These are phyloP conservation scores for Cyclanthera cordifolia DNA, from an alignment of 306 rosid species.

Conservation along the genomic window DNA sequence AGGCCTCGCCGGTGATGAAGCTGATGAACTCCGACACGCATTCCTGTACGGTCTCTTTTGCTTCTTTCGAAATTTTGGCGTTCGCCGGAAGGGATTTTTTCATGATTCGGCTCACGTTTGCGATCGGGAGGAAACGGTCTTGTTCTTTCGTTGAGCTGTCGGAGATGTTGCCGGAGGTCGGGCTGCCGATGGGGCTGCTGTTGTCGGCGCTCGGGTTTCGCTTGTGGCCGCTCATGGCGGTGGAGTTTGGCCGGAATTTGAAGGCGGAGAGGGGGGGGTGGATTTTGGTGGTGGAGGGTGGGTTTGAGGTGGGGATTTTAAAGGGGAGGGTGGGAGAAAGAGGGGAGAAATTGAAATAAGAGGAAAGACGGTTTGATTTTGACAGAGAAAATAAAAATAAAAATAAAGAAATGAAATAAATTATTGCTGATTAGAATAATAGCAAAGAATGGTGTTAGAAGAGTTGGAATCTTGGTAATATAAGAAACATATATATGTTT, in stretches of 20 bases:
- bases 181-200: slow-evolving; percentile 55
- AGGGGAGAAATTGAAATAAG: neutral
- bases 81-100: slow-evolving; percentile 70
- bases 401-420: neutral
- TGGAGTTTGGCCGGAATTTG: neutral
- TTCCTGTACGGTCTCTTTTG: slow-evolving; percentile 76
- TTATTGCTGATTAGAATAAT: slow-evolving; percentile 17
- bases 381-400: slow-evolving; percentile 14
- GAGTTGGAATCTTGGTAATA: slow-evolving; percentile 19
- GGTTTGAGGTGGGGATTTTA: slow-evolving; percentile 25
- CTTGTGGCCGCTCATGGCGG: slow-evolving; percentile 39
- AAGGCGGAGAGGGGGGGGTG: neutral
- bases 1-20: slow-evolving; percentile 87
- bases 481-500: no score
- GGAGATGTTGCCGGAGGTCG: slow-evolving; percentile 53
- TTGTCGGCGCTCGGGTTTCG: slow-evolving; percentile 21
- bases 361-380: slow-evolving; percentile 29
- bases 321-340: neutral
- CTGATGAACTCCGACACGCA: slow-evolving; percentile 88
- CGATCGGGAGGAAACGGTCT: slow-evolving; percentile 75
- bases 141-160: slow-evolving; percentile 54
- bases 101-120: slow-evolving; percentile 81
- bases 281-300: slow-evolving; percentile 21
- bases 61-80: slow-evolving; percentile 78
- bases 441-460: slow-evolving; percentile 21